phyloP scores from a whole-genome alignment of 192 early-diverging fungal genomes.

The Coemansia sp. region DNA sequence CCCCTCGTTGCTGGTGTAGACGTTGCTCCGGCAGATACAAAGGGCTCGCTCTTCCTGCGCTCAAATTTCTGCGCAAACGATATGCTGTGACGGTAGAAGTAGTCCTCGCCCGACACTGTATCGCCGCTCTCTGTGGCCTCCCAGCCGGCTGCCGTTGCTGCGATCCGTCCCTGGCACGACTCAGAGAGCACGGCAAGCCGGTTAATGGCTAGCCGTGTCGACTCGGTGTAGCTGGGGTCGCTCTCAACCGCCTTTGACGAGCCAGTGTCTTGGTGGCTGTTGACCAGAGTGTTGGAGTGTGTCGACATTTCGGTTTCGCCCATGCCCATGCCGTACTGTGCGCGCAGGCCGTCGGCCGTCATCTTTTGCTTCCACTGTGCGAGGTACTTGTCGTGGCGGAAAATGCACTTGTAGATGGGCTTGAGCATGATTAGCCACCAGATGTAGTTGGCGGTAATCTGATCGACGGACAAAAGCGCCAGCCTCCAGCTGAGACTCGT shows the following conservation, averaged over 20 bases:
- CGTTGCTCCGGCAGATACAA: background rate
- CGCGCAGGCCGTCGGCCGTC: slow-evolving; percentile 36
- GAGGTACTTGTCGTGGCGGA: slow-evolving; percentile 46
- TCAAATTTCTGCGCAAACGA: slow-evolving; percentile 11
- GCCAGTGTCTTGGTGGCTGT: background rate
- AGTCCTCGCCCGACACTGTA: background rate
- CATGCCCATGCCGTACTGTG: slow-evolving; percentile 38
- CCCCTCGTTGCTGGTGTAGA: background rate
- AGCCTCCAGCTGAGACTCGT: slow-evolving; percentile 36
- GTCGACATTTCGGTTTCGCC: slow-evolving; percentile 31
- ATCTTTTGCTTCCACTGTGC: slow-evolving; percentile 47
- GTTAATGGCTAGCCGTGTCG: slow-evolving; percentile 34
- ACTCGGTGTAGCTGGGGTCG: slow-evolving; percentile 43
- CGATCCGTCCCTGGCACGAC: background rate
- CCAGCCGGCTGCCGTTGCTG: background rate
- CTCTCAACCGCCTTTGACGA: slow-evolving; percentile 13
- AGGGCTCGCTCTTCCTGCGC: slow-evolving; percentile 45
- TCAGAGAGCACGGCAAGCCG: slow-evolving; percentile 27
- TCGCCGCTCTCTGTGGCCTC: background rate
- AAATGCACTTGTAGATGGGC: slow-evolving; percentile 47
- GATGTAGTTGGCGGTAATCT: slow-evolving; percentile 46
- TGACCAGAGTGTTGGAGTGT: slow-evolving; percentile 31
- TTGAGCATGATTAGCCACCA: slow-evolving; percentile 59
- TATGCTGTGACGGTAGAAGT: slow-evolving; percentile 9
- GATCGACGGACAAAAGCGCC: slow-evolving; percentile 30